phyloP scores from a whole-genome alignment of 345 rosid genomes.

The Schrenkiella parvula region DNA sequence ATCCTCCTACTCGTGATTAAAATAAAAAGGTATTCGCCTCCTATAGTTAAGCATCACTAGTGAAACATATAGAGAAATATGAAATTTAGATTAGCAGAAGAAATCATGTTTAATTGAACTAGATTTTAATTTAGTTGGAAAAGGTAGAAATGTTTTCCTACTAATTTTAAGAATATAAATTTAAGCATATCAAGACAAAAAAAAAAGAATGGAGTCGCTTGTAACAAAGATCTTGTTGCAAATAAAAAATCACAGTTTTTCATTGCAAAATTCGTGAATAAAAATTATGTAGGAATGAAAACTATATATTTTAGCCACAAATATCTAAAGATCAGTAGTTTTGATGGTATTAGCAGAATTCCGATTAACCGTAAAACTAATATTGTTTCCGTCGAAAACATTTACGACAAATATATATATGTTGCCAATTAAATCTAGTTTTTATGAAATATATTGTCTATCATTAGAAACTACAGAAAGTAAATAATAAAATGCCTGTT shows the following conservation, averaged over 20 bases:
- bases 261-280: background rate
- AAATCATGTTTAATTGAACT: background rate
- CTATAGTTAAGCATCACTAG: background rate
- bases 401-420: background rate
- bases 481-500: no score
- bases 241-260: background rate
- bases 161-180: background rate
- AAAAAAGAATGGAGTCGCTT: background rate
- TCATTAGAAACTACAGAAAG: no score
- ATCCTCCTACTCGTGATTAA: slow-evolving; percentile 10
- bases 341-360: no score
- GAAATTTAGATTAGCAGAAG: background rate
- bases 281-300: background rate
- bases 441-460: background rate
- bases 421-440: background rate
- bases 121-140: background rate
- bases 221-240: background rate
- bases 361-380: background rate
- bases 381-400: background rate
- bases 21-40: background rate
- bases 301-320: background rate
- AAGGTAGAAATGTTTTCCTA: background rate
- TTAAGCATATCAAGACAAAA: background rate
- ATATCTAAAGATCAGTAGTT: background rate
- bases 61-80: background rate